phyloP scores from a whole-genome alignment of 2,329 filamentous ascomycete species.

The Fusarium chaquense region DNA sequence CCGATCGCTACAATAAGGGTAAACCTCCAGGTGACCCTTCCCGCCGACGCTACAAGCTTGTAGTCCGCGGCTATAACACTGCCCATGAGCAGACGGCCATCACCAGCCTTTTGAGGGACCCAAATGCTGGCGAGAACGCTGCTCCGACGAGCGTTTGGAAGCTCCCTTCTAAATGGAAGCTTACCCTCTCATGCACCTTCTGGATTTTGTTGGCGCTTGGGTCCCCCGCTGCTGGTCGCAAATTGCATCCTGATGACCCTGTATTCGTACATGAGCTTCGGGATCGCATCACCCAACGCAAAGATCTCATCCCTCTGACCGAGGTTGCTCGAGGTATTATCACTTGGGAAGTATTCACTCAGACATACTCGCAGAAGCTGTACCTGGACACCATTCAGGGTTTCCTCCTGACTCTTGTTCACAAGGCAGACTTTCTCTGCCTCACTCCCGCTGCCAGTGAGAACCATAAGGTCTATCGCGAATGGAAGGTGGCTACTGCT shows the following conservation, averaged over 20 bases:
- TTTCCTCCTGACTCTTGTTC: neutral
- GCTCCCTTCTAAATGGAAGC: neutral
- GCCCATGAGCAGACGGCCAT: conserved; percentile 9
- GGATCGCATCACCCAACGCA: neutral
- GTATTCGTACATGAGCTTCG: neutral
- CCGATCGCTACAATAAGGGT: neutral
- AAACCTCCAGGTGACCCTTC: neutral
- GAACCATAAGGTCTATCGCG: neutral
- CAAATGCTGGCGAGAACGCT: neutral
- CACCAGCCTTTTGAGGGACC: neutral
- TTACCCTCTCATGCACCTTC: neutral
- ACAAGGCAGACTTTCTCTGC: neutral
- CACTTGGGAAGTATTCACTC: too few species aligned
- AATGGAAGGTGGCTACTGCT: too few species aligned
- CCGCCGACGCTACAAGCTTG: neutral
- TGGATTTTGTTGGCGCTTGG: neutral
- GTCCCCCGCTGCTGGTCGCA: neutral
- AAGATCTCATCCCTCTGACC: neutral
- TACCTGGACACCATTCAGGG: neutral
- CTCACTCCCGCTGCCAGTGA: neutral
- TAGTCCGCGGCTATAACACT: conserved; percentile 9
- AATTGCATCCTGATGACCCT: neutral
- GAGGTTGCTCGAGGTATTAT: neutral
- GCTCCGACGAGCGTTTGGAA: neutral
- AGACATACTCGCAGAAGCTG: neutral